Percentiles rank a stretch among this genome's conserved stretches.
These are phyloP conservation scores for Pseudozyma pruni DNA, from an alignment of 1,284 basidiomycete species.

Conservation along the genomic window DNA sequence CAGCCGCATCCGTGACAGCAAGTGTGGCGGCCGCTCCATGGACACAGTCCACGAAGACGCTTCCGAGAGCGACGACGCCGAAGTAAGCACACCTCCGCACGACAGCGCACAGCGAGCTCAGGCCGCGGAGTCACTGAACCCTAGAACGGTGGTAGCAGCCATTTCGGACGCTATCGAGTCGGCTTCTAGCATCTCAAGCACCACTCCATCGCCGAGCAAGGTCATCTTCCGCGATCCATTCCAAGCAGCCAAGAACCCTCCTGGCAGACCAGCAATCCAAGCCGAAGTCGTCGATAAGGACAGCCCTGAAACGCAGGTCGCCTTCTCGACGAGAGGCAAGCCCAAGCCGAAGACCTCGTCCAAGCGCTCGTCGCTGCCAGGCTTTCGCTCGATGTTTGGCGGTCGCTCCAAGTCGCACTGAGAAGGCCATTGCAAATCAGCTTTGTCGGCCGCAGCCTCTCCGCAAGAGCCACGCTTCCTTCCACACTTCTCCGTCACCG, in stretches of 20 bases:
- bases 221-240: conserved; percentile 27
- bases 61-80: conserved; percentile 4
- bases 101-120: conserved; percentile 2
- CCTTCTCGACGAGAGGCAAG: neutral
- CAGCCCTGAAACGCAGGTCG: conserved; percentile 14
- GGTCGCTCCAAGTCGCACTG: conserved; percentile 22
- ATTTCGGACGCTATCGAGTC: neutral
- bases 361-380: conserved; percentile 20
- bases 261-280: conserved; percentile 10
- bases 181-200: neutral
- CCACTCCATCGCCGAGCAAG: conserved; percentile 8
- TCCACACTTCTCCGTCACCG: conserved; percentile 3
- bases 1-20: conserved; percentile 3
- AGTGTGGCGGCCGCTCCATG: conserved; percentile 12
- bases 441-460: no score
- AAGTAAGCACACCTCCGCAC: neutral
- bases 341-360: conserved; percentile 1
- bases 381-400: conserved; percentile 27
- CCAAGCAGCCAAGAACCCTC: neutral
- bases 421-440: no score
- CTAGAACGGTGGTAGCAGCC: neutral
- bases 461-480: neutral
- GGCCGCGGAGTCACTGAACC: neutral
- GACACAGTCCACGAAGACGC: conserved; percentile 25
- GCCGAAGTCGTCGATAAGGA: conserved; percentile 21